Conservation (phyloP, 2,329 filamentous ascomycete species). For the Penicillium occitanis region DNA sequence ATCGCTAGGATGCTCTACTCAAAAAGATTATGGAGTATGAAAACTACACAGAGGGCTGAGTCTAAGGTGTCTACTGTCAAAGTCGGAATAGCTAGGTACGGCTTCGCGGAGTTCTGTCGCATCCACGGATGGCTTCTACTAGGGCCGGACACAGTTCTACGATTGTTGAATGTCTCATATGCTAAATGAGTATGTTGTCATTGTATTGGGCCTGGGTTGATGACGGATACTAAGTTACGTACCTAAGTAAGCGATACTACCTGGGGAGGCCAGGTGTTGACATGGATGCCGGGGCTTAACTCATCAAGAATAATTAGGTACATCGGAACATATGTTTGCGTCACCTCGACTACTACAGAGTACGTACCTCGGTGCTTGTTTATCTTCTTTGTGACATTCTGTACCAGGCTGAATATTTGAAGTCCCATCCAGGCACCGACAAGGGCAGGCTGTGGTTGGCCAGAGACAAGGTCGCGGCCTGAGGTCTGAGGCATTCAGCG, state of each 20-base stretch:
- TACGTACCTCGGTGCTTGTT: not conserved
- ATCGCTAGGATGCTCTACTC: too few relatives aligned
- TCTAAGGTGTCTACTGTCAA: not conserved
- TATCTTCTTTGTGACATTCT: not conserved
- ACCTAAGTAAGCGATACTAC: not conserved
- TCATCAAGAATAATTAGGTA: conserved; percentile 1
- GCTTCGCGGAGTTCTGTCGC: not conserved
- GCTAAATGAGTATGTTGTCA: not conserved
- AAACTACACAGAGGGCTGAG: not conserved
- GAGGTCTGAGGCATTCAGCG: conserved; percentile 30
- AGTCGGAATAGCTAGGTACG: not conserved
- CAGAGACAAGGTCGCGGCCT: not conserved
- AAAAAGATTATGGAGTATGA: not conserved
- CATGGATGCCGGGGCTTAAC: not conserved
- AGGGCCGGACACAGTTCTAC: not conserved
- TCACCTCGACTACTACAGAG: not conserved
- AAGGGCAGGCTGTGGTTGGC: too few relatives aligned
- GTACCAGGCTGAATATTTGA: not conserved
- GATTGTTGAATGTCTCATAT: not conserved
- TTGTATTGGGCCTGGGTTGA: not conserved
- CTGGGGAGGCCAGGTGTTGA: not conserved
- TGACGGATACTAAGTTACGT: not conserved
- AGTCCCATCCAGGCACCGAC: not conserved
- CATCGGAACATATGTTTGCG: conserved; percentile 4
- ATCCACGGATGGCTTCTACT: not conserved